phyloP scores from a whole-genome alignment of 441 rosid species.

The Hura crepitans region DNA sequence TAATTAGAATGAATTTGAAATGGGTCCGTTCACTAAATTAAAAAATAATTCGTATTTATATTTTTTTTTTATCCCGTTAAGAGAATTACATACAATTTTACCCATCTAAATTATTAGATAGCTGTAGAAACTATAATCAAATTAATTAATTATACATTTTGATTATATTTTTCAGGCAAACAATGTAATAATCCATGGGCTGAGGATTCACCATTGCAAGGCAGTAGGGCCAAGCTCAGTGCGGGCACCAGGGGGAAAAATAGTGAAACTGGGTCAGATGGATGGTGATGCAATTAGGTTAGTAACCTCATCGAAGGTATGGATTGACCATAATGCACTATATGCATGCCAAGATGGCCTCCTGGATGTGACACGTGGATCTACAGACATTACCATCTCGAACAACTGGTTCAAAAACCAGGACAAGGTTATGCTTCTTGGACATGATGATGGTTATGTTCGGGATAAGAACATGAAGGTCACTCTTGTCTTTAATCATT shows the following conservation, averaged over 20 bases:
- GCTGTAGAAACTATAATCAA: neutral
- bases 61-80: too few species aligned
- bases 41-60: too few species aligned
- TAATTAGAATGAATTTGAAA: too few species aligned
- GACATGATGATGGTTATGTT: constrained; percentile 62
- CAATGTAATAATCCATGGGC: constrained; percentile 66
- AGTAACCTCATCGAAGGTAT: constrained; percentile 52
- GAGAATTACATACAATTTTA: too few species aligned
- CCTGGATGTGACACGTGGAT: constrained; percentile 70
- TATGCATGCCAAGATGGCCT: constrained; percentile 69
- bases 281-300: constrained; percentile 65
- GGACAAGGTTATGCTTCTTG: constrained; percentile 84
- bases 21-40: too few species aligned
- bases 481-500: constrained; percentile 68
- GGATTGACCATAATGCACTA: constrained; percentile 81
- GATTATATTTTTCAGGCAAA: constrained; percentile 31
- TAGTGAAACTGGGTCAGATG: constrained; percentile 38
- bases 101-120: too few species aligned
- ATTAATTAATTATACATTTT: neutral
- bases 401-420: constrained; percentile 83
- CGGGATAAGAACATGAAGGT: constrained; percentile 68
- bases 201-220: constrained; percentile 61
- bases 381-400: constrained; percentile 55
- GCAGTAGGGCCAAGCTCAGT: constrained; percentile 47
- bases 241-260: constrained; percentile 48